phyloP scores from a whole-genome alignment of 2,329 filamentous ascomycete species.

The Decorospora gaudefroyi region DNA sequence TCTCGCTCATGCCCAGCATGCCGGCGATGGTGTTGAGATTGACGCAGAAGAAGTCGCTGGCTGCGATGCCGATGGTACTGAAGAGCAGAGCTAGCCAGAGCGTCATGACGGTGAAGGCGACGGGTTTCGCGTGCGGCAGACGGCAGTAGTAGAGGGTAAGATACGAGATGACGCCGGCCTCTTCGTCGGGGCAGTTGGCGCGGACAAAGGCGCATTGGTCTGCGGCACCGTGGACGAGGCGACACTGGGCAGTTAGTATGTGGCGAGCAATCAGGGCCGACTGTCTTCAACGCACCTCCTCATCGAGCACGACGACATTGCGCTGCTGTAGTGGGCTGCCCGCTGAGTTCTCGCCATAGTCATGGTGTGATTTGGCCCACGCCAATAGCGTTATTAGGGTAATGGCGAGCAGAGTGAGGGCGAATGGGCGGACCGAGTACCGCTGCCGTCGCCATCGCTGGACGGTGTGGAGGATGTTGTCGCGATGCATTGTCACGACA shows the following conservation, averaged over 20 bases:
- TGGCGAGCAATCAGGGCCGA: background rate
- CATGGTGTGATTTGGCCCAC: constrained; percentile 27
- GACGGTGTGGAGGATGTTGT: constrained; percentile 22
- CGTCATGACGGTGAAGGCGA: constrained; percentile 79
- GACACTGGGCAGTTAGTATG: constrained; percentile 61
- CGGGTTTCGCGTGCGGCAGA: constrained; percentile 66
- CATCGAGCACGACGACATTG: constrained; percentile 34
- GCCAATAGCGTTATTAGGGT: constrained; percentile 36
- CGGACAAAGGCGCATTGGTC: constrained; percentile 89
- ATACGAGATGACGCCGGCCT: constrained; percentile 88
- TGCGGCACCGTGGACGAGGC: constrained; percentile 70
- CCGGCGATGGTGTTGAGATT: constrained; percentile 91
- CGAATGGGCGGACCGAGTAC: constrained; percentile 47
- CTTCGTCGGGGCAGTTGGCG: constrained; percentile 81
- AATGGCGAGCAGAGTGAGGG: constrained; percentile 42
- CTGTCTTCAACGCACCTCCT: constrained; percentile 39
- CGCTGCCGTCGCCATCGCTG: constrained; percentile 37
- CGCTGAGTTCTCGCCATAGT: background rate
- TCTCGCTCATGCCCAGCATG: constrained; percentile 91
- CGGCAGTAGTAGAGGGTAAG: constrained; percentile 88
- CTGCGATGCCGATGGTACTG: constrained; percentile 95
- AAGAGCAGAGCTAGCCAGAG: constrained; percentile 89
- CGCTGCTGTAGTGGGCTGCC: constrained; percentile 21
- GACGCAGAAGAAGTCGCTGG: constrained; percentile 97
- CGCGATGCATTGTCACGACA: constrained; percentile 35